Evolutionary conservation across 805 yeast species (phyloP).

Genomic region (Pichia manshurica): DNA sequence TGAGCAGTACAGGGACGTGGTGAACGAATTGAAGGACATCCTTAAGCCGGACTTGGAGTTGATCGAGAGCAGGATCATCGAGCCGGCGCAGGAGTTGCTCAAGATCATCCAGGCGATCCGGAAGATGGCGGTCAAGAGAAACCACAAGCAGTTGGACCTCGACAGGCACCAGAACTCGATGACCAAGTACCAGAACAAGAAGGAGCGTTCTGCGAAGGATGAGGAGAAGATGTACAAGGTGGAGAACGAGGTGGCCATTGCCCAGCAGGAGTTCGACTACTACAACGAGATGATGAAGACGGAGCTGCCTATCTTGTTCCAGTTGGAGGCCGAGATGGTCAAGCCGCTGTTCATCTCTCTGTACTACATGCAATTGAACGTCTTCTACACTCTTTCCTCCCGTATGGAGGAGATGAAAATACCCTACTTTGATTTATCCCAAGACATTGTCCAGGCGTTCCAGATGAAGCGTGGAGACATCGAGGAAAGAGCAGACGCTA

Average conservation of each 20-base stretch:
- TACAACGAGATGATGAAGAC: constrained; percentile 90
- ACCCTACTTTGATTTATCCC: constrained; percentile 84
- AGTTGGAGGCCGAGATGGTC: constrained; percentile 85
- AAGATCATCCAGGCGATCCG: constrained; percentile 76
- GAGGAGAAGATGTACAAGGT: constrained; percentile 87
- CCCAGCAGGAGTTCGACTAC: constrained; percentile 93
- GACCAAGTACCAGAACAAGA: constrained; percentile 71
- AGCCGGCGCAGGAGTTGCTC: constrained; percentile 87
- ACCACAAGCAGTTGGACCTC: constrained; percentile 89
- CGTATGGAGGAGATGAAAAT: constrained; percentile 95
- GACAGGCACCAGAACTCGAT: constrained; percentile 74
- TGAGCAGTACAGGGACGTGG: constrained; percentile 84
- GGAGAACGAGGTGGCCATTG: constrained; percentile 83
- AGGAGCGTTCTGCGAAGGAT: constrained; percentile 79
- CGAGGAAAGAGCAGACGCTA: constrained; percentile 82
- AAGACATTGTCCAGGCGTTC: constrained; percentile 81
- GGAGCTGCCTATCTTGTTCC: constrained; percentile 83
- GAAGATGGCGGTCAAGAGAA: constrained; percentile 92
- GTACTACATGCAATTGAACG: constrained; percentile 96
- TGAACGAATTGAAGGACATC: constrained; percentile 76
- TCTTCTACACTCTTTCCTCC: constrained; percentile 85
- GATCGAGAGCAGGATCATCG: constrained; percentile 82
- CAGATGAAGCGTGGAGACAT: constrained; percentile 79
- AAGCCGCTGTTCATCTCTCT: constrained; percentile 90
- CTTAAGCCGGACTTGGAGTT: constrained; percentile 89